Percentiles rank a stretch among this genome's conserved stretches.
These are phyloP conservation scores for Cercophora scortea DNA, from an alignment of 495 filamentous ascomycete species.

Conservation along the genomic window DNA sequence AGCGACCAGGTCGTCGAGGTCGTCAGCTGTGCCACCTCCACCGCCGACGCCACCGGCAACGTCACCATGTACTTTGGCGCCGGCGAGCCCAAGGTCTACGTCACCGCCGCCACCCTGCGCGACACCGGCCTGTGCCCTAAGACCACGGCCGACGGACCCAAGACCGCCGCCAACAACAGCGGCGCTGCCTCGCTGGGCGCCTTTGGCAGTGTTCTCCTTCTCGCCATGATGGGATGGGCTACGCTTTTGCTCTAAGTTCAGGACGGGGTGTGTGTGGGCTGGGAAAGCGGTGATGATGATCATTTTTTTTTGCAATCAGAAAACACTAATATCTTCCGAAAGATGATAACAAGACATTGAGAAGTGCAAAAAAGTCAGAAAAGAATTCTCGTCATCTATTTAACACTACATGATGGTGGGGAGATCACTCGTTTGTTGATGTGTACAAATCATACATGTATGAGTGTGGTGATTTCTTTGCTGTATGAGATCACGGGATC, in stretches of 20 bases:
- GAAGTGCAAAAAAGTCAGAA: too few species aligned
- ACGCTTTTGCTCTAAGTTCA: conserved; percentile 6
- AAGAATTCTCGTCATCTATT: too few species aligned
- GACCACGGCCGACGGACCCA: conserved; percentile 10
- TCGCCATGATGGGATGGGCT: conserved; percentile 9
- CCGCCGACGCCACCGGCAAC: conserved; percentile 15
- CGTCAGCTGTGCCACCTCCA: conserved; percentile 13
- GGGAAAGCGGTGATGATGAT: too few species aligned
- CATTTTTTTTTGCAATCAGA: too few species aligned
- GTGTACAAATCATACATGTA: too few species aligned
- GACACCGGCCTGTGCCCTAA: conserved; percentile 15
- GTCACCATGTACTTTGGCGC: conserved; percentile 14
- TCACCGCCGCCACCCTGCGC: conserved; percentile 3
- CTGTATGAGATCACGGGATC: too few species aligned
- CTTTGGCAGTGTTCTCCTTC: conserved; percentile 6
- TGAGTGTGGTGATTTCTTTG: too few species aligned
- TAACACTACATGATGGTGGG: too few species aligned
- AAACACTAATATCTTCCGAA: too few species aligned
- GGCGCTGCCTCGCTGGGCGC: conserved; percentile 1
- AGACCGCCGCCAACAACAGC: conserved; percentile 1
- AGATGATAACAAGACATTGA: too few species aligned
- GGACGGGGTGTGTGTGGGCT: too few species aligned
- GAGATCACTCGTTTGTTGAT: too few species aligned
- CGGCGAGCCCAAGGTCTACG: conserved; percentile 22
- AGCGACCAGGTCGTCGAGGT: conserved; percentile 22